Evolutionary conservation across 495 filamentous ascomycete species (phyloP).

Genomic region (Hypoxylon cercidicola): DNA sequence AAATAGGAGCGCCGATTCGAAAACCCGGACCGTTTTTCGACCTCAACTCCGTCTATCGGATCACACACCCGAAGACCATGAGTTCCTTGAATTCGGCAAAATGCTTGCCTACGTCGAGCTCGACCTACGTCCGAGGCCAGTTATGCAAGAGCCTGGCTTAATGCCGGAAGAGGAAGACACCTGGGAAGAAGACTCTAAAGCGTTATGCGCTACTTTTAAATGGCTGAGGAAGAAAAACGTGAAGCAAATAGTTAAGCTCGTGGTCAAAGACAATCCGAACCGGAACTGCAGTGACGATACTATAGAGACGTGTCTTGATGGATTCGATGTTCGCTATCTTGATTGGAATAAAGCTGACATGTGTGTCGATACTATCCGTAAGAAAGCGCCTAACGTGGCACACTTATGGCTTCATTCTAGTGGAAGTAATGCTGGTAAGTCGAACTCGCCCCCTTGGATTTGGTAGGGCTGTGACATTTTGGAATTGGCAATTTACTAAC

Average conservation of each 20-base stretch:
- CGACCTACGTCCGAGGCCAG: constrained; percentile 11
- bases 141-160: not conserved
- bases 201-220: constrained; percentile 26
- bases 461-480: constrained; percentile 29
- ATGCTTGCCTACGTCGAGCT: constrained; percentile 29
- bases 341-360: constrained; percentile 54
- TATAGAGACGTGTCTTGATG: constrained; percentile 47
- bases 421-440: constrained; percentile 46
- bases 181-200: constrained; percentile 26
- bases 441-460: constrained; percentile 14
- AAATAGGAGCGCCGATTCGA: constrained; percentile 25
- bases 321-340: constrained; percentile 46
- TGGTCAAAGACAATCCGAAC: constrained; percentile 20
- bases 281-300: constrained; percentile 46
- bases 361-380: constrained; percentile 46
- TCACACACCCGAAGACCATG: constrained; percentile 22
- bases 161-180: constrained; percentile 5
- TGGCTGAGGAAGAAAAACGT: constrained; percentile 24
- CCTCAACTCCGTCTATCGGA: constrained; percentile 18
- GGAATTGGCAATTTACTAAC: constrained; percentile 16
- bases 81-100: constrained; percentile 21
- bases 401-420: constrained; percentile 49
- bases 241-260: constrained; percentile 29
- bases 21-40: constrained; percentile 23
- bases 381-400: constrained; percentile 39